Evolutionary conservation across 495 filamentous ascomycete genomes (phyloP), one percentile per base, ranked within the genome.

Genomic region (Pyrenula aspistea): DNA sequence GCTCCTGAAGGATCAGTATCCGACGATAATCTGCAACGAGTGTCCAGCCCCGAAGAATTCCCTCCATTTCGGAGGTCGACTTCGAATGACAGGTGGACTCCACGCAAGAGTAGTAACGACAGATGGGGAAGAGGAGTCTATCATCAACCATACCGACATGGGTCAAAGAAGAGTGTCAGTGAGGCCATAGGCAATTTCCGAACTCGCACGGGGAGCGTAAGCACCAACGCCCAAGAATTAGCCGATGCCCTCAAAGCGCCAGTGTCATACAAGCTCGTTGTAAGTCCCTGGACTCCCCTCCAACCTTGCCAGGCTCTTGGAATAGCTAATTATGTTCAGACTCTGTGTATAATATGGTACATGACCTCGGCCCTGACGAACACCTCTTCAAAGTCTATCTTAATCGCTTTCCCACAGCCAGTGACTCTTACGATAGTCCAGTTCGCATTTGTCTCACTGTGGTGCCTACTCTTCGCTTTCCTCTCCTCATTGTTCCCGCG

Each of bases 381-480:
- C 70, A 96, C 91, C 0, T 96, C 94, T 55, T 97, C 93, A 42
- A 97, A 97, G 73, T 85, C 91, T 10, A 97, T 99, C 65, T 79
- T 99, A 57, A 97, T 91, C 62, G 86, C 91, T 31, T 91, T 97
- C 59, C 84, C 88, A 25, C 89, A 87, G 67, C 94, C 93, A 11
- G 85, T 95, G 21, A 99, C 93, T 22, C 78, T 99, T 63, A 99
- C 93, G 4, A 74, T 96, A 51, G 77, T 97, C 61, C 93, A 99
- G 78, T 99, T 99, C 71, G 87, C 80, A 48, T 91, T 96, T 64
- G 93, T 97, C 12, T 87, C 89, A 19, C 77, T 83, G 52, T 95
- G 89, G 83, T 99, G 94, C 67, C 61, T 96, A 56, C 65, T 88
- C 54, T 80, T 88, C 56, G 85, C 88, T 1, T 87, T 79, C 71